Evolutionary conservation across 345 rosid species (phyloP).

Genomic region (Gossypium mustelinum): DNA sequence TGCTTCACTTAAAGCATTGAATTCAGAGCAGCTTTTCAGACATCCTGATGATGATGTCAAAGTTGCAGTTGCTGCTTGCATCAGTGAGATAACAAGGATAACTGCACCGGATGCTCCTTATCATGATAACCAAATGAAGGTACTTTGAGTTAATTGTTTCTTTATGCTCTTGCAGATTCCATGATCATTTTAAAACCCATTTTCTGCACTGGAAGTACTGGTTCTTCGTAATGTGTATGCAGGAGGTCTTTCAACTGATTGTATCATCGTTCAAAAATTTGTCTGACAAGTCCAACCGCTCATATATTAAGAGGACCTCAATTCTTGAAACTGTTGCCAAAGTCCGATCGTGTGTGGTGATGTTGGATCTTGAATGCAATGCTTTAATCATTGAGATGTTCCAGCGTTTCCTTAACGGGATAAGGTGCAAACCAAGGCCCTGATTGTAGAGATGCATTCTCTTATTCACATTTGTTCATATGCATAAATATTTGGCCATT

Average conservation of each 20-base stretch:
- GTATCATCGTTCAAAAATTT: slow-evolving; percentile 84
- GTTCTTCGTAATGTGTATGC: slow-evolving; percentile 25
- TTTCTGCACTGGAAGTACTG: background rate
- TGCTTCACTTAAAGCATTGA: slow-evolving; percentile 67
- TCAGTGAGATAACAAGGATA: slow-evolving; percentile 97
- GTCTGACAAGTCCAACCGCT: slow-evolving; percentile 61
- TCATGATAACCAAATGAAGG: slow-evolving; percentile 89
- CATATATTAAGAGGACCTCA: slow-evolving; percentile 62
- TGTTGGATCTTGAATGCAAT: slow-evolving; percentile 98
- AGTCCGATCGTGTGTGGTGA: slow-evolving; percentile 92
- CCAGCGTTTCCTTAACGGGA: slow-evolving; percentile 69
- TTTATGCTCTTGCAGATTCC: background rate
- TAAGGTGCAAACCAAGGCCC: slow-evolving; percentile 42
- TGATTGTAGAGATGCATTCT: background rate
- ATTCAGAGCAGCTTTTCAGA: slow-evolving; percentile 51
- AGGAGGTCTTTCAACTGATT: slow-evolving; percentile 88
- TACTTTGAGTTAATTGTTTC: slow-evolving; percentile 18
- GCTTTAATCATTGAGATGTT: slow-evolving; percentile 83
- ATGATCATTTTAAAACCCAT: slow-evolving; percentile 1
- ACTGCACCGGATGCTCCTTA: slow-evolving; percentile 99
- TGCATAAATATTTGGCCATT: background rate
- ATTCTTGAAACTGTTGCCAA: slow-evolving; percentile 97
- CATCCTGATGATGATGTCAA: slow-evolving; percentile 73
- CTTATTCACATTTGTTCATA: background rate
- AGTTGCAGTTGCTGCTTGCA: slow-evolving; percentile 91